phyloP scores from a whole-genome alignment of 805 yeast species.

The Hanseniaspora vineae region DNA sequence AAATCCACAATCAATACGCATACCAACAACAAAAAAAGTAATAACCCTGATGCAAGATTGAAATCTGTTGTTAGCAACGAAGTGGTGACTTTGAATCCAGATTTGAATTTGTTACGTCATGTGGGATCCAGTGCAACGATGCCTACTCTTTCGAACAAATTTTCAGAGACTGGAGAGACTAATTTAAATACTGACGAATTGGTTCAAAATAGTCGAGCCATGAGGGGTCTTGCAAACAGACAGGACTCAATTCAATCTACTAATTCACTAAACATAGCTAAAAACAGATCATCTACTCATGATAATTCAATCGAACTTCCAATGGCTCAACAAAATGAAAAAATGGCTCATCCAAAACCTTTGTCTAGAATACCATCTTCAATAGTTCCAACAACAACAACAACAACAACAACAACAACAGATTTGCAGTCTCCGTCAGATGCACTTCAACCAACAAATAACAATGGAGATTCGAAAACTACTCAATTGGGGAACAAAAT shows the following conservation, averaged over 20 bases:
- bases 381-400: slow-evolving; percentile 2
- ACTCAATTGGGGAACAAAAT: too few relatives aligned
- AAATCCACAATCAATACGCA: too few relatives aligned
- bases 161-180: neutral
- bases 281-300: neutral
- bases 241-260: neutral
- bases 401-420: too few relatives aligned
- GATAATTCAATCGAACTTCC: neutral
- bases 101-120: neutral
- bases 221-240: too few relatives aligned
- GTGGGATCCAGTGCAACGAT: too few relatives aligned
- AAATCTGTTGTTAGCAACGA: neutral
- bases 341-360: slow-evolving; percentile 5
- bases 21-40: neutral
- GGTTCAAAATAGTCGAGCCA: too few relatives aligned
- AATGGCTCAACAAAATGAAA: slow-evolving; percentile 14
- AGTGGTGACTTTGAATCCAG: neutral
- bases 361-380: slow-evolving; percentile 7
- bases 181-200: too few relatives aligned
- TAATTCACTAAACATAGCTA: neutral
- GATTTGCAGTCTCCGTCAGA: too few relatives aligned
- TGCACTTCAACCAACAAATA: too few relatives aligned
- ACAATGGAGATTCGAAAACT: too few relatives aligned
- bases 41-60: neutral
- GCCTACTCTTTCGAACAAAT: neutral